These are phyloP conservation scores for Fusarium pininemorale DNA, from an alignment of 2,329 filamentous ascomycete genomes.

Conservation along the genomic window DNA sequence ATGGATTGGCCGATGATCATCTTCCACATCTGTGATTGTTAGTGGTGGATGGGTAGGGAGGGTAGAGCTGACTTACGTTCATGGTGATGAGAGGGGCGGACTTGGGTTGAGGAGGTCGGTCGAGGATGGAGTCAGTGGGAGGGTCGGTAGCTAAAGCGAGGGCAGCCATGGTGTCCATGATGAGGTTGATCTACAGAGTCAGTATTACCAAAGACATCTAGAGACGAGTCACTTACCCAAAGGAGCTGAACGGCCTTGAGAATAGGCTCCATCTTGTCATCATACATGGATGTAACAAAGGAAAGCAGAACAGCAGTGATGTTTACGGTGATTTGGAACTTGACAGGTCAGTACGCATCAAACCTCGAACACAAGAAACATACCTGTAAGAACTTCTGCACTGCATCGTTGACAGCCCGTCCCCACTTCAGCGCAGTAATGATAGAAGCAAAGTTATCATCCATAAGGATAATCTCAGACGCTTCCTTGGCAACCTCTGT, in stretches of 20 bases:
- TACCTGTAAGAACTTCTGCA: conserved; percentile 75
- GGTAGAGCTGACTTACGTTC: conserved; percentile 51
- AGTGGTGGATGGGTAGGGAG: rapidly evolving
- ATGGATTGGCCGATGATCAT: conserved; percentile 96
- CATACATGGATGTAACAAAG: conserved; percentile 86
- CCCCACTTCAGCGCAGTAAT: conserved; percentile 86
- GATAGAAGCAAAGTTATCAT: conserved; percentile 86
- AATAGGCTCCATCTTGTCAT: conserved; percentile 73
- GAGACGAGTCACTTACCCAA: conserved; percentile 68
- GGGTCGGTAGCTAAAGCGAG: conserved; percentile 89
- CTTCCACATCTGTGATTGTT: conserved; percentile 80
- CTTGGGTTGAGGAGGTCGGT: conserved; percentile 74
- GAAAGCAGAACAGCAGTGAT: conserved; percentile 88
- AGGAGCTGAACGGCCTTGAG: conserved; percentile 91
- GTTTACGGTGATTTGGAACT: conserved; percentile 85
- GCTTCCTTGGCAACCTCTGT: conserved; percentile 88
- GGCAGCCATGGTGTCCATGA: conserved; percentile 96
- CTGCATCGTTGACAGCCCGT: conserved; percentile 78
- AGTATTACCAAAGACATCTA: rapidly evolving
- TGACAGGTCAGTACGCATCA: rapidly evolving
- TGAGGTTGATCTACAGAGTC: conserved; percentile 68
- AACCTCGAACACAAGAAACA: rapidly evolving
- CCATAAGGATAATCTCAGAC: conserved; percentile 86
- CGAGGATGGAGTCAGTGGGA: conserved; percentile 79
- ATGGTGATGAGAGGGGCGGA: conserved; percentile 75